Percentiles rank a stretch among this genome's conserved stretches.
These are phyloP conservation scores for Kodamaea anthophila DNA, from an alignment of 1,139 yeast genomes.

Conservation along the genomic window DNA sequence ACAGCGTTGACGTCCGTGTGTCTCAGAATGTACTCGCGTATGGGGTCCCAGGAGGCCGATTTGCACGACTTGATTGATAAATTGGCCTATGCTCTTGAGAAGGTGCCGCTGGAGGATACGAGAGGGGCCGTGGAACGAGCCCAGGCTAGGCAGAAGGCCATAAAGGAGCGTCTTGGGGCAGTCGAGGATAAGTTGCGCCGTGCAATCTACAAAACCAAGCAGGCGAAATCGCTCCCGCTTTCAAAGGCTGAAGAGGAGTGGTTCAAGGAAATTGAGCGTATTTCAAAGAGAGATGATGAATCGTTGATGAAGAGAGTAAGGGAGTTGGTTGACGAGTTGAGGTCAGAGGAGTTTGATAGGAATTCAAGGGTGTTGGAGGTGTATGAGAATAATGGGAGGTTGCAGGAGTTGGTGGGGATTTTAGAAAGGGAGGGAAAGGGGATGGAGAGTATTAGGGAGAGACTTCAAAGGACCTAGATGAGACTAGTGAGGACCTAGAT, in stretches of 20 bases:
- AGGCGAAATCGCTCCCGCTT: constrained; percentile 23
- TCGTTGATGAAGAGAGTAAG: constrained; percentile 37
- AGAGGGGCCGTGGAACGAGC: constrained; percentile 12
- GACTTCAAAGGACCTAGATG: not conserved
- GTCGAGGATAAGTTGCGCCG: constrained; percentile 21
- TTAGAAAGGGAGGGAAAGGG: constrained; percentile 16
- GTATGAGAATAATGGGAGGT: constrained; percentile 14
- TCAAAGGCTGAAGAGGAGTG: constrained; percentile 32
- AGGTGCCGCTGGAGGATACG: constrained; percentile 3
- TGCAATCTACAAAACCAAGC: constrained; percentile 17
- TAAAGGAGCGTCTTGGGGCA: constrained; percentile 16
- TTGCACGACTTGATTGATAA: not conserved
- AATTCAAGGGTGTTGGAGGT: constrained; percentile 10
- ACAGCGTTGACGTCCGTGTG: constrained; percentile 16
- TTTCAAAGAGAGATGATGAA: constrained; percentile 27
- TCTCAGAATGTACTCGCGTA: constrained; percentile 17
- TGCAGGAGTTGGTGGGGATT: constrained; percentile 15
- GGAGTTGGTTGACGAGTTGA: constrained; percentile 11
- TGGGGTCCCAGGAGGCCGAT: not conserved
- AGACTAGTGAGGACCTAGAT: too few species aligned
- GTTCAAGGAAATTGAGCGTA: constrained; percentile 32
- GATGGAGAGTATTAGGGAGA: constrained; percentile 8
- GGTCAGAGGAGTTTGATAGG: constrained; percentile 10
- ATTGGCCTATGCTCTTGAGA: constrained; percentile 4
- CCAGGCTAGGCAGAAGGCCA: constrained; percentile 16